phyloP scores from a whole-genome alignment of 768 basidiomycete species.

The Hypsizygus marmoreus region DNA sequence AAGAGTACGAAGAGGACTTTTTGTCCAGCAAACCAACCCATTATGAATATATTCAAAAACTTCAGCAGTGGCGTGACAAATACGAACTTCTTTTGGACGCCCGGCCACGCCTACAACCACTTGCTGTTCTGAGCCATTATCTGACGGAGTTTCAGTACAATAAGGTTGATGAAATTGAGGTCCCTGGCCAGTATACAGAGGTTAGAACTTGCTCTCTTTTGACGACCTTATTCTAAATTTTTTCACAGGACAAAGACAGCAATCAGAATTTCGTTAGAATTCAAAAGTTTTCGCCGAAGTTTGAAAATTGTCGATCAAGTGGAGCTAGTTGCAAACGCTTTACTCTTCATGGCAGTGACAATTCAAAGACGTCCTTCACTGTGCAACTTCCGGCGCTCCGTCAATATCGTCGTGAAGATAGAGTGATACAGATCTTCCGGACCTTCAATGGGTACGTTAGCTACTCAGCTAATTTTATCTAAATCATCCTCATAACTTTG shows the following conservation, averaged over 20 bases:
- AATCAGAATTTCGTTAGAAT: constrained; percentile 91
- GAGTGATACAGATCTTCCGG: constrained; percentile 90
- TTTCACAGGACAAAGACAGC: constrained; percentile 84
- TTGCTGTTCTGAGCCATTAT: constrained; percentile 89
- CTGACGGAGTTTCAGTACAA: constrained; percentile 97
- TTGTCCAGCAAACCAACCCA: constrained; percentile 74
- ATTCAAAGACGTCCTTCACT: constrained; percentile 85
- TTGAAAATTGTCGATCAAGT: constrained; percentile 86
- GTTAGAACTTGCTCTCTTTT: constrained; percentile 37
- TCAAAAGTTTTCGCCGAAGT: constrained; percentile 85
- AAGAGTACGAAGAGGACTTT: constrained; percentile 92
- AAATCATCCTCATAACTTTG: constrained; percentile 5
- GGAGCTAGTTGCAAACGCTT: constrained; percentile 90
- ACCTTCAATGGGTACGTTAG: constrained; percentile 82
- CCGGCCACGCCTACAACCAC: constrained; percentile 78
- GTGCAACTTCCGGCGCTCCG: constrained; percentile 88
- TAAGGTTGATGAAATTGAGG: constrained; percentile 96
- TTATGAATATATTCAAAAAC: constrained; percentile 83
- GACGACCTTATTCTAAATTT: constrained; percentile 3
- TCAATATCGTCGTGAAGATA: constrained; percentile 88
- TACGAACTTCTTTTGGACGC: constrained; percentile 85
- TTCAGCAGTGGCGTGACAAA: constrained; percentile 92
- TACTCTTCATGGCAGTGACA: constrained; percentile 88
- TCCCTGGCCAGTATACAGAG: constrained; percentile 99
- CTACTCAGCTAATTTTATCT: constrained; percentile 1